Conservation (phyloP, 1,139 yeast species). For the Pichia sp. region DNA sequence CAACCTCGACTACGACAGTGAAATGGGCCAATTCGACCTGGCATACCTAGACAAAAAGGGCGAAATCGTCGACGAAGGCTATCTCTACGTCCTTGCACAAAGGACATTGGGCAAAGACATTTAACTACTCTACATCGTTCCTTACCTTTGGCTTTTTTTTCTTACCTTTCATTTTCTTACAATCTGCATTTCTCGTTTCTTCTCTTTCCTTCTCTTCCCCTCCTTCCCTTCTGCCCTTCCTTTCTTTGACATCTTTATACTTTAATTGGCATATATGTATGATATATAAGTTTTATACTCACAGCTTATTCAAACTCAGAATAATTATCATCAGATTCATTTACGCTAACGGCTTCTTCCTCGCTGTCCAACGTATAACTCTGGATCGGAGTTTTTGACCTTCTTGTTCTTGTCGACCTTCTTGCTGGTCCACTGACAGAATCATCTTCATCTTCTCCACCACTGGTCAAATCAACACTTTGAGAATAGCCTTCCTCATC, state of each 20-base stretch:
- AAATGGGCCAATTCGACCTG: conserved; percentile 81
- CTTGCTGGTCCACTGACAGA: conserved; percentile 20
- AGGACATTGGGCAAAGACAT: conserved; percentile 9
- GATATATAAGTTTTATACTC: not conserved
- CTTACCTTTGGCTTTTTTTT: not conserved
- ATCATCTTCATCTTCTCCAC: conserved; percentile 14
- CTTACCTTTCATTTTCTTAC: not conserved
- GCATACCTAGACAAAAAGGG: conserved; percentile 54
- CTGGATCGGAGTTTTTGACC: conserved; percentile 7
- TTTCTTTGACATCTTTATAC: not conserved
- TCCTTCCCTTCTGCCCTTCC: not conserved
- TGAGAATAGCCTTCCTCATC: conserved; percentile 21
- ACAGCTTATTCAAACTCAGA: conserved; percentile 6
- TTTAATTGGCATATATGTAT: not conserved
- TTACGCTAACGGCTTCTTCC: conserved; percentile 10
- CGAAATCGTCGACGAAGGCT: conserved; percentile 31
- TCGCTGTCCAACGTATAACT: conserved; percentile 16
- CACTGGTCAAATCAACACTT: conserved; percentile 9
- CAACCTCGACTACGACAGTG: conserved; percentile 79
- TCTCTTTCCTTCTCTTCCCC: too few relatives aligned
- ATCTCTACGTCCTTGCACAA: conserved; percentile 55
- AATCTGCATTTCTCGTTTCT: not conserved
- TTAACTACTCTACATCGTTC: not conserved
- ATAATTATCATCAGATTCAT: conserved; percentile 2
- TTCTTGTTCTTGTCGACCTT: conserved; percentile 14